Conservation (phyloP, 2,329 filamentous ascomycete genomes). For the Hypoxylon sp. region DNA sequence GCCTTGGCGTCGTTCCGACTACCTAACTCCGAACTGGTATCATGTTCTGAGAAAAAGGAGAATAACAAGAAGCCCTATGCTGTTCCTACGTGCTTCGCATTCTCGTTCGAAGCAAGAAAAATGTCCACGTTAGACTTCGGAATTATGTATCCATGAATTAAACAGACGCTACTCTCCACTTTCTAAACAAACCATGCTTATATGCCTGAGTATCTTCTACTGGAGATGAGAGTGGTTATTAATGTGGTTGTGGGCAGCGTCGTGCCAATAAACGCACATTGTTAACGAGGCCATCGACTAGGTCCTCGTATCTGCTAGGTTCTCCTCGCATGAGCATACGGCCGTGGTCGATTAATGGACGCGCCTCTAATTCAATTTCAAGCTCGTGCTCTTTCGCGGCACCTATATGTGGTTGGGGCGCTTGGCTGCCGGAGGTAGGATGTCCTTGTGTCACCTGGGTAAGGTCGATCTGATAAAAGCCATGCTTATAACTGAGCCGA, state of each 20-base stretch:
- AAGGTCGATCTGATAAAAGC: conserved; percentile 90
- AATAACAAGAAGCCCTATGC: conserved; percentile 11
- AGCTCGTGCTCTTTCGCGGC: conserved; percentile 81
- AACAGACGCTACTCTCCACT: conserved; percentile 6
- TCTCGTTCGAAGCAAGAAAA: not conserved
- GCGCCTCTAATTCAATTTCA: conserved; percentile 81
- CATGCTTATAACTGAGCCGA: conserved; percentile 89
- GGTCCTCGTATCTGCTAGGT: conserved; percentile 73
- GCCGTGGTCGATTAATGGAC: conserved; percentile 76
- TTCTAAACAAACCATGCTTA: not conserved
- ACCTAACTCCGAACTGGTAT: conserved; percentile 41
- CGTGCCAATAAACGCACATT: conserved; percentile 75
- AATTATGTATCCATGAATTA: not conserved
- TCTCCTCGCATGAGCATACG: conserved; percentile 66
- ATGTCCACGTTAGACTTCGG: not conserved
- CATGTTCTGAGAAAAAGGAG: conserved; percentile 30
- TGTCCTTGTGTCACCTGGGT: conserved; percentile 82
- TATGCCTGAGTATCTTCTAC: not conserved
- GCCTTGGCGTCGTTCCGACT: conserved; percentile 3
- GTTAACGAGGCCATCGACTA: conserved; percentile 82
- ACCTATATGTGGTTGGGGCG: conserved; percentile 58
- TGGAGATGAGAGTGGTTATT: not conserved
- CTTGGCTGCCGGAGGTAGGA: conserved; percentile 62
- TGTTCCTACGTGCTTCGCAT: conserved; percentile 5
- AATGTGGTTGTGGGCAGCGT: conserved; percentile 42